phyloP scores from a whole-genome alignment of 305 asterid genomes.

The Caryopteris hybrid region DNA sequence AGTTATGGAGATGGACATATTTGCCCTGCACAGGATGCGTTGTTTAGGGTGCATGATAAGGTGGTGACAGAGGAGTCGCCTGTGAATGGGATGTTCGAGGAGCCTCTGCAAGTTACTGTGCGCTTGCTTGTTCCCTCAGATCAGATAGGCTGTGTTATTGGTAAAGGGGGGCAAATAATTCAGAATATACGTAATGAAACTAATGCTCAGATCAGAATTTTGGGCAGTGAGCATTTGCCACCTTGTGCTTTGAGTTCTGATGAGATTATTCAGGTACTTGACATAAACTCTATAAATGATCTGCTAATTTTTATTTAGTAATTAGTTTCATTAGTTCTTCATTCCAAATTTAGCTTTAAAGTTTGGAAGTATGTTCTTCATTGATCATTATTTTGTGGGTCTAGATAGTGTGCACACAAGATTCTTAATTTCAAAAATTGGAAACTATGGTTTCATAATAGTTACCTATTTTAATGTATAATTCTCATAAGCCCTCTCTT shows the following conservation, averaged over 20 bases:
- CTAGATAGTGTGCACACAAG: background rate
- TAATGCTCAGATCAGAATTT: conserved; percentile 65
- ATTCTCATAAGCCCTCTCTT: background rate
- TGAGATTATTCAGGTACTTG: conserved; percentile 50
- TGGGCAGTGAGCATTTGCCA: conserved; percentile 78
- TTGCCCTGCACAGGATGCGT: conserved; percentile 86
- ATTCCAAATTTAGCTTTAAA: background rate
- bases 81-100: conserved; percentile 46
- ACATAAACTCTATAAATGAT: background rate
- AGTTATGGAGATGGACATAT: conserved; percentile 43
- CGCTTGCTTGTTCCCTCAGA: conserved; percentile 86
- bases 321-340: conserved; percentile 4
- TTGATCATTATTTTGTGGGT: background rate
- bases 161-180: conserved; percentile 54
- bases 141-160: conserved; percentile 77
- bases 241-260: conserved; percentile 87
- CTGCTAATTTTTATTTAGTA: background rate
- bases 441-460: background rate
- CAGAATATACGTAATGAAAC: conserved; percentile 40
- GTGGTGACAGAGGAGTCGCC: conserved; percentile 62
- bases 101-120: conserved; percentile 42
- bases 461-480: background rate
- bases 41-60: conserved; percentile 70
- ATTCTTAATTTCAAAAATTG: background rate
- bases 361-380: background rate